Evolutionary conservation across 352 stramenopile species (phyloP).

Genomic region (Phytophthora tentaculata): DNA sequence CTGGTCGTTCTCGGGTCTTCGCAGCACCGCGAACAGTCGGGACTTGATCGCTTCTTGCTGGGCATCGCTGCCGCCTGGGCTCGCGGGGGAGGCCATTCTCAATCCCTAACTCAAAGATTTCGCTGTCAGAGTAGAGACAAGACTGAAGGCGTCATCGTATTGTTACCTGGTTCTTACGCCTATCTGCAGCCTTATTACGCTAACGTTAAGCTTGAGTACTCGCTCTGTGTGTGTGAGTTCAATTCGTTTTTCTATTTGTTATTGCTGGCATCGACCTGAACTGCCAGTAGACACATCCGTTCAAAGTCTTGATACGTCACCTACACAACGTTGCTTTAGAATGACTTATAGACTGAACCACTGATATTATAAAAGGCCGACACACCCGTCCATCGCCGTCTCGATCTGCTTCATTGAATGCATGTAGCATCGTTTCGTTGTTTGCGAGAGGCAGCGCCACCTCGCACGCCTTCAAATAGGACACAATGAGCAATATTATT

Average conservation of each 20-base stretch:
- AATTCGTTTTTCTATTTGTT: conserved; percentile 38
- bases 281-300: conserved; percentile 56
- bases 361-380: too few species aligned
- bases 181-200: too few species aligned
- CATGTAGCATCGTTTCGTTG: conserved; percentile 33
- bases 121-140: conserved; percentile 20
- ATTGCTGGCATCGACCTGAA: conserved; percentile 38
- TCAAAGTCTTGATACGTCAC: conserved; percentile 78
- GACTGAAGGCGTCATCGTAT: conserved; percentile 9
- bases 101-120: conserved; percentile 23
- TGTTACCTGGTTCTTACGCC: neutral
- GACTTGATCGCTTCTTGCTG: conserved; percentile 47
- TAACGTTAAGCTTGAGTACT: too few species aligned
- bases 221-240: neutral
- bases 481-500: neutral
- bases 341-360: too few species aligned
- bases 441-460: conserved; percentile 49
- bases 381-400: conserved; percentile 60
- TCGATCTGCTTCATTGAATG: conserved; percentile 64
- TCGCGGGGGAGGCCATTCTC: conserved; percentile 21
- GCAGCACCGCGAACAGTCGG: conserved; percentile 45
- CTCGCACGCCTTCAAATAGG: conserved; percentile 36
- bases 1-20: conserved; percentile 59
- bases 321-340: conserved; percentile 10
- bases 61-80: conserved; percentile 14